These are phyloP conservation scores for Pisolithus thermaeus DNA, from an alignment of 1,284 basidiomycete species.

Conservation along the genomic window DNA sequence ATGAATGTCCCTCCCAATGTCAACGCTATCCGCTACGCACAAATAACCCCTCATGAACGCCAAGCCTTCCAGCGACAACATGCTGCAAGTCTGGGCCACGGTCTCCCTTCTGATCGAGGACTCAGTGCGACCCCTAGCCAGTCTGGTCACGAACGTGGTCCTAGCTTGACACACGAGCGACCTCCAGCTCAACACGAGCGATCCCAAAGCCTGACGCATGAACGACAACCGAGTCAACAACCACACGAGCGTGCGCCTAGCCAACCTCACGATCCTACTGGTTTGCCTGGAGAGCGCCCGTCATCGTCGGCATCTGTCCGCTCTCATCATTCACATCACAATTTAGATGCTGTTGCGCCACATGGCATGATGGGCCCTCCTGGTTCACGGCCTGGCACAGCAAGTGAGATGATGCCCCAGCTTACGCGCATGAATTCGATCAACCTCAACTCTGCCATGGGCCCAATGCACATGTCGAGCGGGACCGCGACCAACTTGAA, in stretches of 20 bases:
- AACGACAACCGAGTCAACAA: slow-evolving; percentile 17
- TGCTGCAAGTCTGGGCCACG: slow-evolving; percentile 5
- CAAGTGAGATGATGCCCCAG: slow-evolving; percentile 16
- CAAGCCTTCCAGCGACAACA: slow-evolving; percentile 19
- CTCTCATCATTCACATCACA: slow-evolving; percentile 24
- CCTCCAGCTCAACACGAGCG: slow-evolving; percentile 16
- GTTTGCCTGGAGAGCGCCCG: slow-evolving; percentile 18
- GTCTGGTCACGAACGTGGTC: slow-evolving; percentile 18
- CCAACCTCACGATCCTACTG: slow-evolving; percentile 16
- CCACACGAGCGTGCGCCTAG: slow-evolving; percentile 19
- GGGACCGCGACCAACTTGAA: slow-evolving; percentile 8
- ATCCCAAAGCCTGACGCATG: slow-evolving; percentile 9
- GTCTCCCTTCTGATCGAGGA: slow-evolving; percentile 11
- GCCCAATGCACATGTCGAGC: slow-evolving; percentile 3
- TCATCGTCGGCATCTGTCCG: slow-evolving; percentile 26
- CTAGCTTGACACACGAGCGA: slow-evolving; percentile 16
- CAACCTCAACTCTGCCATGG: slow-evolving; percentile 22
- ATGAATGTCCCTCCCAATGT: slow-evolving; percentile 13
- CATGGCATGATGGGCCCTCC: slow-evolving; percentile 22
- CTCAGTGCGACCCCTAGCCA: slow-evolving; percentile 15
- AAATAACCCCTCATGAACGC: slow-evolving; percentile 20
- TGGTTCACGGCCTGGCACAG: slow-evolving; percentile 22
- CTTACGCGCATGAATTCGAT: slow-evolving; percentile 21
- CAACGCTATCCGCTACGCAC: slow-evolving; percentile 15
- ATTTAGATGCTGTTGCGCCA: slow-evolving; percentile 11